Base-by-base conservation (phyloP, 306 rosid genomes). In the Cicer bijugum region DNA sequence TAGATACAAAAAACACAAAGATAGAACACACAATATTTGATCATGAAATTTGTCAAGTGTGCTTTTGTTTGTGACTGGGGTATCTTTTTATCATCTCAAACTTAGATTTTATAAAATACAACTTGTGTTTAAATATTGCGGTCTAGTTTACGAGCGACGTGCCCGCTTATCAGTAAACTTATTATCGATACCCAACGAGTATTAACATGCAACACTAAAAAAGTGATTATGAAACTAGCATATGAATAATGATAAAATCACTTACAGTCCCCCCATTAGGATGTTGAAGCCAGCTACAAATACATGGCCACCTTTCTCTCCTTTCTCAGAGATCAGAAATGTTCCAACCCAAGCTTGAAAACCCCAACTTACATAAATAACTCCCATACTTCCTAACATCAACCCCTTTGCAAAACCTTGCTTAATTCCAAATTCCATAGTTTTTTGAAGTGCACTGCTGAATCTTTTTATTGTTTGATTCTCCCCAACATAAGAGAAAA, bases 281-380 rank as follows among this genome's bases (percentile, higher is more conserved):
- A 93, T 84, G 19, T 85, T 84, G 85, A 89, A 88, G 57, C 98
- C 97, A 4, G 97, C 98, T 28, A 93, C 84, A 67, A 91, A 93
- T 17, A 91, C 89, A 58, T 86, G 86, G 12, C 98, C 98, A 62
- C 97, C 97, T 63, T 83, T 56, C 82, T 93, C 98, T 15, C 85
- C 83, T 75, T 85, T 88, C 16, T 88, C 82, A 63, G 90, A 81
- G 42, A 93, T 79, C 83, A 93, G 82, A 76, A 71, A 84, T 50
- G 91, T 91, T 52, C 98, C 98, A 57, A 93, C 89, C 98, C 97
- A 90, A 75, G 93, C 96, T 80, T 89, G 98, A 74, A 91, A 93
- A 37, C 98, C 93, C 98, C 98, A 93, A 59, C 98, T 86, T 2
- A 89, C 69, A 23, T 88, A 89, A 42, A 93, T 84, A 56, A 93